Base-by-base conservation (phyloP, 495 filamentous ascomycete genomes). In the Massariosphaeria phaeospora region DNA sequence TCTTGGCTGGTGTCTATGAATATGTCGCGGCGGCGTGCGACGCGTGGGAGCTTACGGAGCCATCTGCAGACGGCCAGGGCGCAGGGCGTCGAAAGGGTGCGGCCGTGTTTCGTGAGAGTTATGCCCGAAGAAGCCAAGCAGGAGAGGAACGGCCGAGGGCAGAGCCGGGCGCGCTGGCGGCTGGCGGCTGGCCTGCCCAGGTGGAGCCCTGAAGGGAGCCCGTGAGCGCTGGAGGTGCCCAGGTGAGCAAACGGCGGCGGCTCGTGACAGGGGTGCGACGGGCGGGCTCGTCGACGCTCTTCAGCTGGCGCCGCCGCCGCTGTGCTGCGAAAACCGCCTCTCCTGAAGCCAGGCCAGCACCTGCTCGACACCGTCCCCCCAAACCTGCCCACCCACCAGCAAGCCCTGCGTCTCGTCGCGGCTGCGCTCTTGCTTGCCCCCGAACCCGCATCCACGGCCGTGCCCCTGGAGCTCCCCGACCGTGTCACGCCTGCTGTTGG, bases 291-390 rank as follows among this genome's bases (percentile, higher is more conserved):
- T 42, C 15, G 20, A 21, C 25, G 50, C 25, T 38, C 50, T 53
- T 53, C 50, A 53, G 52, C 52, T 56, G 27, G 39, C 17, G 12
- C 4, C 13, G 21, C 21, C 31, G 11, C 31, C 38, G 40, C 26
- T 35, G 13, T 51, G 1, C 8, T 29, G 21, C 23, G 24, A 52
- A 39, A 55, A 55, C 38, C n/a, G 17, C 17, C 33, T 39, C 42
- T 48, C 44, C 52, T 48, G 42, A 48, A 56, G 23, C 25, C 52
- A 45, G n/a, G n/a, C 30, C 52, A 56, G 29, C 41, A 31, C 18
- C 35, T 24, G 18, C 34, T 21, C 38, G 10, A 47, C 3, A 13
- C 12, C 23, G 9, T 31, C 24, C 42, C 25, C 33, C 20, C 41
- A 23, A 44, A 21, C 27, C 12, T 21, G 17, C 26, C 43, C 27